Evolutionary conservation across 176 grass and related monocot species (phyloP).

Genomic region (Saccharum spontaneum): DNA sequence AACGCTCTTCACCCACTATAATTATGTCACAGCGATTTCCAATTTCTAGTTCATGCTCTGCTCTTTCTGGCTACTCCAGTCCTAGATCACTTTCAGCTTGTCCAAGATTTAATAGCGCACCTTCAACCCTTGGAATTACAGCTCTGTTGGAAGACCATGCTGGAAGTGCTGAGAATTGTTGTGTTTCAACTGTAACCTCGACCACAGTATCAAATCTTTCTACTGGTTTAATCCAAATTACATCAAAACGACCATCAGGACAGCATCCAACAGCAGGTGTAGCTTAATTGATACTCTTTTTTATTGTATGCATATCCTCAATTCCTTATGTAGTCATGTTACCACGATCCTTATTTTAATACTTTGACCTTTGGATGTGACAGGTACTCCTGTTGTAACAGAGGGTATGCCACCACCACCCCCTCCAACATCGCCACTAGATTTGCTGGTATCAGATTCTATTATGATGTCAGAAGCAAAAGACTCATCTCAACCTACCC

Average conservation of each 20-base stretch:
- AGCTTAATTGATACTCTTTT: conserved; percentile 18
- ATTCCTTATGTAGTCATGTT: neutral
- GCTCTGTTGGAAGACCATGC: conserved; percentile 69
- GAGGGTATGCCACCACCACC: neutral
- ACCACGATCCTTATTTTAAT: conserved; percentile 1
- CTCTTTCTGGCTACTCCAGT: conserved; percentile 41
- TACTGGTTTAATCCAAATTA: conserved; percentile 14
- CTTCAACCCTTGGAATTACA: conserved; percentile 75
- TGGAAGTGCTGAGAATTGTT: conserved; percentile 30
- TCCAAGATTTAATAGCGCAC: conserved; percentile 61
- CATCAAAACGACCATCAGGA: conserved; percentile 31
- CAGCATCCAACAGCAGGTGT: conserved; percentile 38
- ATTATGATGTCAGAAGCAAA: conserved; percentile 20
- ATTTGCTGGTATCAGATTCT: conserved; percentile 4
- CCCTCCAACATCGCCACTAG: neutral
- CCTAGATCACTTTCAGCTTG: conserved; percentile 48
- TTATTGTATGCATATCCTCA: conserved; percentile 17
- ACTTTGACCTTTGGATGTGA: conserved; percentile 13
- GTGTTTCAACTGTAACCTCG: conserved; percentile 32
- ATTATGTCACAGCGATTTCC: conserved; percentile 67
- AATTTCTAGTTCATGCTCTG: conserved; percentile 55
- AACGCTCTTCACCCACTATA: conserved; percentile 33
- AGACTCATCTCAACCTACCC: neutral
- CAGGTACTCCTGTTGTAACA: conserved; percentile 30
- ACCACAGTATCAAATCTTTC: conserved; percentile 16